Conservation (phyloP, 2,329 filamentous ascomycete species). For the Colletotrichum sp. region DNA sequence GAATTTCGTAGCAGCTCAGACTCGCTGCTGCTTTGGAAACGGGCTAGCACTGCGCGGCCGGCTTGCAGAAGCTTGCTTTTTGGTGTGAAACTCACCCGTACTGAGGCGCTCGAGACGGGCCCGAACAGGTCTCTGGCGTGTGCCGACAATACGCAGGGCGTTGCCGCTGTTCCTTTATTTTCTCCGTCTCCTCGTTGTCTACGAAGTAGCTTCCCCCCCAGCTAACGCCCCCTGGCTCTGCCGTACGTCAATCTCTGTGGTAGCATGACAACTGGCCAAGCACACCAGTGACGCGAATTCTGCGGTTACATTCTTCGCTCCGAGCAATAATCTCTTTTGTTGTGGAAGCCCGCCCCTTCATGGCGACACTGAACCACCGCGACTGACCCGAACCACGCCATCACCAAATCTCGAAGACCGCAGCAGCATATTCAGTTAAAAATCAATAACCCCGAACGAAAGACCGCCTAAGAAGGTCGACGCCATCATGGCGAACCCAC, state of each 20-base stretch:
- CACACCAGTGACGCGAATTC: conserved; percentile 11
- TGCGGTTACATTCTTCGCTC: not conserved
- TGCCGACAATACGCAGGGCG: not conserved
- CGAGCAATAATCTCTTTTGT: not conserved
- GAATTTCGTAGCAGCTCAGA: conserved; percentile 2
- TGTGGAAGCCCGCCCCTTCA: not conserved
- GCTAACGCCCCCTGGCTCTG: not conserved
- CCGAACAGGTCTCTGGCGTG: not conserved
- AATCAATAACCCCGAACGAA: not conserved
- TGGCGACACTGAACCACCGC: not conserved
- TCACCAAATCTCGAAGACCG: not conserved
- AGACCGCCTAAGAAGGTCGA: not conserved
- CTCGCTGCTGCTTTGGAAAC: conserved; percentile 7
- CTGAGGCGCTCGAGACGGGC: not conserved
- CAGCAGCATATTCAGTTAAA: not conserved
- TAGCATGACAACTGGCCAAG: conserved; percentile 9
- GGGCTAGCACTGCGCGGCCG: not conserved
- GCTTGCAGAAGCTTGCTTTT: conserved; percentile 13
- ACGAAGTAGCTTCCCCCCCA: not conserved
- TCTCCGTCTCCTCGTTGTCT: not conserved
- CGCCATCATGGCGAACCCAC: conserved; percentile 18
- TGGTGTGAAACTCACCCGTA: conserved; percentile 12
- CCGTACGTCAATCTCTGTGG: conserved; percentile 5
- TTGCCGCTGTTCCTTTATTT: not conserved
- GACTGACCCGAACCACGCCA: not conserved